These are phyloP conservation scores for Solanum piurae DNA, from an alignment of 257 asterid species.

Conservation along the genomic window DNA sequence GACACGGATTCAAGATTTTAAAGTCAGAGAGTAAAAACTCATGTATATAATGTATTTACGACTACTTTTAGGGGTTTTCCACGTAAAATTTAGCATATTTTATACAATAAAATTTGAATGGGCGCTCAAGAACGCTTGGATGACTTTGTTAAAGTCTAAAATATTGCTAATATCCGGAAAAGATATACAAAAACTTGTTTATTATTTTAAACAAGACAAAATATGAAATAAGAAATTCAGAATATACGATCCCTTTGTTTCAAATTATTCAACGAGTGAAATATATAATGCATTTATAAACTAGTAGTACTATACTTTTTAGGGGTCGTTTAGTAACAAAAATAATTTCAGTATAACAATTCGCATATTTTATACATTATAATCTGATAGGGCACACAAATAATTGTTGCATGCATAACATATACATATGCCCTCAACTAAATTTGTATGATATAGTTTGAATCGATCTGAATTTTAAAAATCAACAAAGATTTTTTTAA, in stretches of 20 bases:
- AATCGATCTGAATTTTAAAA: background rate
- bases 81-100: no score
- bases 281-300: no score
- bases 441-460: background rate
- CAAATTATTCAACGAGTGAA: no score
- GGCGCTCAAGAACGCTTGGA: rapidly evolving
- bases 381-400: background rate
- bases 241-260: no score
- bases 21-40: rapidly evolving
- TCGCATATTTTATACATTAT: no score
- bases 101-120: background rate
- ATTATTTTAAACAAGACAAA: no score
- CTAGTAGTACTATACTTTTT: background rate
- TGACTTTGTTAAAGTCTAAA: background rate
- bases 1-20: background rate
- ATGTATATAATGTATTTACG: background rate
- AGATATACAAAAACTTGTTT: no score
- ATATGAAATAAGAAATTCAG: no score
- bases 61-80: rapidly evolving
- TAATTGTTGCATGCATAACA: no score
- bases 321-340: background rate
- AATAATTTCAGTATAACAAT: no score
- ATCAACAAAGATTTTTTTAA: background rate
- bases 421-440: background rate
- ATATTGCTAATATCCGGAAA: no score